Evolutionary conservation across 345 rosid genomes (phyloP), one percentile per base, ranked within the genome.

Genomic region (Nephelium lappaceum): DNA sequence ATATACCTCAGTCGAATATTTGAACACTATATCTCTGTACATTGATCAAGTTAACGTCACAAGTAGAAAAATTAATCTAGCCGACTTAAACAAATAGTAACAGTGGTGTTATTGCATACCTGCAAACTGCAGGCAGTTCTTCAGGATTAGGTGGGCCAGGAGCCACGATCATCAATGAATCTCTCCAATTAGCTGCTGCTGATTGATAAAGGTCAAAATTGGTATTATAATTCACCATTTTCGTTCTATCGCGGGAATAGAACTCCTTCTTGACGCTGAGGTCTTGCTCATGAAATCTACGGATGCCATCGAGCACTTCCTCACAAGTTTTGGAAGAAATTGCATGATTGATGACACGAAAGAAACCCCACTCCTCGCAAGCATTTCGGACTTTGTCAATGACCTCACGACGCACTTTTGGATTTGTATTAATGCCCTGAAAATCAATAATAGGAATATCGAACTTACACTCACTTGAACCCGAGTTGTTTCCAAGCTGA

Each of bases 81-180:
- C 8, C 8, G 4, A 45, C 51, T 31, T 2, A 8, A 14, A 51
- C 57, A 51, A 3, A 51, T 11, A 11, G 15, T 45, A 7, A 45
- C 9, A 41, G 43, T 41, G 38, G 21, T 67, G 11, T 11, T 0
- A 16, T 63, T 45, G 41, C 16, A 25, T 68, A 86, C 91, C 89
- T 85, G 87, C 91, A 90, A 5, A 83, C 77, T 53, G 76, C 61
- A 6, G 91, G 93, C 60, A 90, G 36, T 4, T 87, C 88, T 41
- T 90, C 81, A 3, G 72, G 86, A 21, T 72, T 64, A 3, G 89
- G 87, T 49, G 85, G 78, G 57, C 68, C 0, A 51, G 88, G 90
- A 73, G 82, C 87, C 84, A 45, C 47, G 65, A 86, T 77, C 24
- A 18, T 63, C 14, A 86, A 78, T 0, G 87, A 69, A 73, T 88